Evolutionary conservation across 208 protist genomes (phyloP).

Genomic region (Leishmania tropica): DNA sequence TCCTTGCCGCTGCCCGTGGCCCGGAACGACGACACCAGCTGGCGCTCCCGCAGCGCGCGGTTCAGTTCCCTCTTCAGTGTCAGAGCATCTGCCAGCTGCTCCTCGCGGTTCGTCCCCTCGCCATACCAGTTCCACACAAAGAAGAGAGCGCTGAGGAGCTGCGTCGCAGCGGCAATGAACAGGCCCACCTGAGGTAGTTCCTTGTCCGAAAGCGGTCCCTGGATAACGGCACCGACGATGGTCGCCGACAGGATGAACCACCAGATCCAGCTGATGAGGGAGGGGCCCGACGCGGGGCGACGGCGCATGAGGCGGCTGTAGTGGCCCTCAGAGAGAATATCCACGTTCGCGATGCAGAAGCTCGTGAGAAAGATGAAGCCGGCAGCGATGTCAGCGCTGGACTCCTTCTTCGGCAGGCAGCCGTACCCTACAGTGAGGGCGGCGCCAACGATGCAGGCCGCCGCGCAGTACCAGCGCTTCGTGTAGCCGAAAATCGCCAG

Average conservation of each 20-base stretch:
- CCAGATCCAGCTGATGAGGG: conserved; percentile 82
- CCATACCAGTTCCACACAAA: conserved; percentile 79
- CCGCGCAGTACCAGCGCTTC: conserved; percentile 77
- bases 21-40: neutral
- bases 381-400: conserved; percentile 43
- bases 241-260: conserved; percentile 61
- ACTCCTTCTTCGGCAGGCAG: conserved; percentile 40
- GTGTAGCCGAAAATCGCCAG: conserved; percentile 69
- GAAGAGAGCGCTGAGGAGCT: conserved; percentile 58
- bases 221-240: conserved; percentile 48
- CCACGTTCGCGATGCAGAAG: conserved; percentile 66
- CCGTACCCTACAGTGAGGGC: conserved; percentile 51
- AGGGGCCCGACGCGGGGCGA: conserved; percentile 41
- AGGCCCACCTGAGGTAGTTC: conserved; percentile 44
- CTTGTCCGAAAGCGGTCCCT: conserved; percentile 63
- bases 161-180: conserved; percentile 51
- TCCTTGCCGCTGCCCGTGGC: neutral
- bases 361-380: conserved; percentile 66
- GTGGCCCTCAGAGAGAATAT: conserved; percentile 81
- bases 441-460: conserved; percentile 52
- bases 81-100: conserved; percentile 44
- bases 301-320: conserved; percentile 76
- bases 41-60: conserved; percentile 9
- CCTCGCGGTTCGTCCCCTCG: conserved; percentile 59
- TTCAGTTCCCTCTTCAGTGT: conserved; percentile 26